These are phyloP conservation scores for Phragmites australis DNA, from an alignment of 176 grass and related monocot species.

Conservation along the genomic window DNA sequence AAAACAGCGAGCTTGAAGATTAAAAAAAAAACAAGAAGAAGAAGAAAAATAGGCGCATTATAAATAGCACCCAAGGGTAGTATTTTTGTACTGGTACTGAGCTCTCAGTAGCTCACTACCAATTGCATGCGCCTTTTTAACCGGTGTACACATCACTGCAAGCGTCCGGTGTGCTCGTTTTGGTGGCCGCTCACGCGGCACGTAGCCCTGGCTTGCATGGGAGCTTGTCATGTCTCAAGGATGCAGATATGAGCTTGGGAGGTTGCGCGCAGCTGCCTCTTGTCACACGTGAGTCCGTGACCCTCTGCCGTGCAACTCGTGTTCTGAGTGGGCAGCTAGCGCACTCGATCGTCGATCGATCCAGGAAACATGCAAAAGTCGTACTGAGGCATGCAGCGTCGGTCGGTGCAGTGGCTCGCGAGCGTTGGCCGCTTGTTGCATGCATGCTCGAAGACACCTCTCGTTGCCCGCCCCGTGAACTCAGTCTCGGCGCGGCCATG, in stretches of 20 bases:
- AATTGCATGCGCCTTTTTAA: neutral
- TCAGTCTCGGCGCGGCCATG: neutral
- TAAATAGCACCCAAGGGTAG: too few relatives aligned
- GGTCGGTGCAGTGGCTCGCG: neutral
- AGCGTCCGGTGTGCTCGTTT: neutral
- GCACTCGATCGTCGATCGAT: slow-evolving; percentile 18
- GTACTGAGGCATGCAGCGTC: neutral
- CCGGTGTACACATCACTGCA: neutral
- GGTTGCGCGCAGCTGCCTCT: slow-evolving; percentile 54
- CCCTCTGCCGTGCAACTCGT: neutral
- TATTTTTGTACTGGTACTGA: neutral
- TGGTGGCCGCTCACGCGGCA: neutral
- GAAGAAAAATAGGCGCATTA: too few relatives aligned
- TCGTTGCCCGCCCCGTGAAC: slow-evolving; percentile 2
- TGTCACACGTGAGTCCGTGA: slow-evolving; percentile 61
- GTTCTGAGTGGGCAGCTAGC: neutral
- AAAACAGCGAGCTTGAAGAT: too few relatives aligned
- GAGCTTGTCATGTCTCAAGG: slow-evolving; percentile 37
- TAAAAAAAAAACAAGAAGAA: too few relatives aligned
- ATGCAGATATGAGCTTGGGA: slow-evolving; percentile 47
- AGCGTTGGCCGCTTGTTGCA: neutral
- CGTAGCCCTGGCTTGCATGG: neutral
- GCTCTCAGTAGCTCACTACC: neutral
- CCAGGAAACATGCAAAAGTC: neutral
- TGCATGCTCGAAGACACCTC: neutral